A percentile compares a stretch with the other conserved stretches of the same genome.
phyloP scores from a whole-genome alignment of 352 stramenopile species.

The Thalassiosira sp. region DNA sequence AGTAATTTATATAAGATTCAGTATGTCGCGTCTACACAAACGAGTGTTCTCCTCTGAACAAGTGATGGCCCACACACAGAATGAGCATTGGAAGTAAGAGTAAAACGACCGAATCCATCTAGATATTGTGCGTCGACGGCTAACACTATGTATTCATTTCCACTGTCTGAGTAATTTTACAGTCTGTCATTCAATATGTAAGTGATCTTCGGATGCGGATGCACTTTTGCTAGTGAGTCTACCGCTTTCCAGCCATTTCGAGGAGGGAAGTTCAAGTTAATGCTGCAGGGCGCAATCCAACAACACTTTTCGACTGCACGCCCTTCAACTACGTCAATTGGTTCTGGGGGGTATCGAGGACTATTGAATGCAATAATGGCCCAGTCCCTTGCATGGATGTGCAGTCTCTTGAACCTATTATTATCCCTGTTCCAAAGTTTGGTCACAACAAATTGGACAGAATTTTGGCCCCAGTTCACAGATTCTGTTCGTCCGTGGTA shows the following conservation, averaged over 20 bases:
- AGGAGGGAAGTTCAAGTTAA: conserved; percentile 6
- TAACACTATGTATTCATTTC: too few species aligned
- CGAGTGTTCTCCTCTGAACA: too few species aligned
- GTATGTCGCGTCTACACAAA: too few species aligned
- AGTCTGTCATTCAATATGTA: background rate
- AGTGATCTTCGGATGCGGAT: background rate
- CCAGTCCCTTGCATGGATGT: too few species aligned
- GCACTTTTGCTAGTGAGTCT: conserved; percentile 2
- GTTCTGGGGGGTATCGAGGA: background rate
- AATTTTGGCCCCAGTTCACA: background rate
- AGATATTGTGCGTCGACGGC: too few species aligned
- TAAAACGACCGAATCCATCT: too few species aligned
- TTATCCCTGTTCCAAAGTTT: too few species aligned
- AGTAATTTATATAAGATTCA: too few species aligned
- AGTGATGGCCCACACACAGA: too few species aligned
- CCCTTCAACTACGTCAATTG: background rate
- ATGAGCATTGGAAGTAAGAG: too few species aligned
- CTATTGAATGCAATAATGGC: background rate
- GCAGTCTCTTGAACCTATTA: too few species aligned
- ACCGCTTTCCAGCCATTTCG: background rate
- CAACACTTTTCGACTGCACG: background rate
- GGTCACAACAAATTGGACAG: background rate
- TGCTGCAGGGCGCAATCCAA: conserved; percentile 10
- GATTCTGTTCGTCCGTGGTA: background rate
- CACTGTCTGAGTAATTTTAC: too few species aligned